A percentile compares a stretch with the other conserved stretches of the same genome.
Conservation (phyloP, 1,284 basidiomycete species). For the Irpex sp. region DNA sequence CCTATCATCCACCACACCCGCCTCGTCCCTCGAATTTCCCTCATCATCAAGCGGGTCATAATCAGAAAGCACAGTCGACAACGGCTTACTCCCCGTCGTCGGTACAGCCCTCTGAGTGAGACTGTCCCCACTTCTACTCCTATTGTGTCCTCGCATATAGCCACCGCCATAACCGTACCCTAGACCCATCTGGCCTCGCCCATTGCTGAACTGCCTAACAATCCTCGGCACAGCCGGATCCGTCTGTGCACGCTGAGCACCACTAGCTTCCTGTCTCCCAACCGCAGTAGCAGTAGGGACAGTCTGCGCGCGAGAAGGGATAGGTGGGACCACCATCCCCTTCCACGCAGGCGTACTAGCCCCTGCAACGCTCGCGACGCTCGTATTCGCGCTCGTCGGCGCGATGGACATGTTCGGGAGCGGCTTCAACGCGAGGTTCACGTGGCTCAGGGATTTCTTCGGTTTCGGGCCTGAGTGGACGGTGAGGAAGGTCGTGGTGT, state of each 20-base stretch:
- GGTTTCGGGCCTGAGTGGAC: slow-evolving; percentile 13
- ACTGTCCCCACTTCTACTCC: neutral
- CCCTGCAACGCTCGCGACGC: slow-evolving; percentile 19
- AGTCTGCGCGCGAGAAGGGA: neutral
- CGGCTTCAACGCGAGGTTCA: slow-evolving; percentile 25
- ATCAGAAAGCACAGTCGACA: slow-evolving; percentile 1
- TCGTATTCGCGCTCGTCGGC: slow-evolving; percentile 23
- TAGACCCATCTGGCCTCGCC: neutral
- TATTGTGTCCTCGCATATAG: neutral
- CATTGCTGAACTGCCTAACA: neutral
- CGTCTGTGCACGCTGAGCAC: neutral
- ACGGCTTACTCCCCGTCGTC: neutral
- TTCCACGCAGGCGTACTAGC: neutral
- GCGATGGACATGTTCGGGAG: slow-evolving; percentile 25
- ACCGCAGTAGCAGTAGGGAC: neutral
- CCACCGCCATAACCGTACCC: no score
- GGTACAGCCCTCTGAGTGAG: neutral
- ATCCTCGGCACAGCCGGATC: neutral
- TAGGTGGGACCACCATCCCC: neutral
- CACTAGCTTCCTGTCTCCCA: neutral
- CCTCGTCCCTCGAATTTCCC: neutral
- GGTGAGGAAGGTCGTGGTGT: neutral
- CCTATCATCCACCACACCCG: neutral
- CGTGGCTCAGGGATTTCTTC: slow-evolving; percentile 28
- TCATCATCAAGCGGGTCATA: neutral